These are phyloP conservation scores for Colletotrichum neosansevieriae DNA, from an alignment of 2,329 filamentous ascomycete species.

Conservation along the genomic window DNA sequence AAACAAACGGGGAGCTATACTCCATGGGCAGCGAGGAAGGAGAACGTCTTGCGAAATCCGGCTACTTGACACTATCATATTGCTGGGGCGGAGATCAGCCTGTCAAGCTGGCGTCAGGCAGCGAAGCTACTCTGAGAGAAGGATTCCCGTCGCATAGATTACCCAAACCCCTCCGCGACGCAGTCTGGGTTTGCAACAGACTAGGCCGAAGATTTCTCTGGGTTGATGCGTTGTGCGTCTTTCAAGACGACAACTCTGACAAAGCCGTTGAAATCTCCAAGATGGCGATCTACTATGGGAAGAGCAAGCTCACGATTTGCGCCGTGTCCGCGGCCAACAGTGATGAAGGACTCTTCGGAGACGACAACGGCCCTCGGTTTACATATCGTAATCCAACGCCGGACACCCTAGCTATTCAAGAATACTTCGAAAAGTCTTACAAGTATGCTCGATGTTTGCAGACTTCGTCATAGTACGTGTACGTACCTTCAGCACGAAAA, in stretches of 20 bases:
- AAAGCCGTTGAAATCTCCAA: conserved; percentile 22
- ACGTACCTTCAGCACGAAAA: too few relatives aligned
- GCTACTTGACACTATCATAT: background rate
- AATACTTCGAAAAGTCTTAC: too few relatives aligned
- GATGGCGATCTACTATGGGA: conserved; percentile 23
- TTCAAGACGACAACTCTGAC: conserved; percentile 30
- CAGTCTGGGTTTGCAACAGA: background rate
- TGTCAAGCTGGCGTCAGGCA: background rate
- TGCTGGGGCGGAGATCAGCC: background rate
- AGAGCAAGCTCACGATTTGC: background rate
- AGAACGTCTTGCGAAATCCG: background rate
- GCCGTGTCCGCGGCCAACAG: background rate
- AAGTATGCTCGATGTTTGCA: too few relatives aligned
- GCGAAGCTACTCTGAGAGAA: background rate
- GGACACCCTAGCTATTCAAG: too few relatives aligned
- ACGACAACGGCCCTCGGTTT: background rate
- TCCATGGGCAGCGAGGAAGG: background rate
- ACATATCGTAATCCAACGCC: too few relatives aligned
- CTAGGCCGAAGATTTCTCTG: background rate
- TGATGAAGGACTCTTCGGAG: background rate
- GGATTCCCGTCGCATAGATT: background rate
- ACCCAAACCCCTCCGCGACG: background rate
- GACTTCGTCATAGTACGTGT: too few relatives aligned
- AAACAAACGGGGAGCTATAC: background rate
- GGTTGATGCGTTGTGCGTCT: conserved; percentile 37